Evolutionary conservation across 2,329 filamentous ascomycete species (phyloP).

Genomic region (Phyllosticta capitalensis): DNA sequence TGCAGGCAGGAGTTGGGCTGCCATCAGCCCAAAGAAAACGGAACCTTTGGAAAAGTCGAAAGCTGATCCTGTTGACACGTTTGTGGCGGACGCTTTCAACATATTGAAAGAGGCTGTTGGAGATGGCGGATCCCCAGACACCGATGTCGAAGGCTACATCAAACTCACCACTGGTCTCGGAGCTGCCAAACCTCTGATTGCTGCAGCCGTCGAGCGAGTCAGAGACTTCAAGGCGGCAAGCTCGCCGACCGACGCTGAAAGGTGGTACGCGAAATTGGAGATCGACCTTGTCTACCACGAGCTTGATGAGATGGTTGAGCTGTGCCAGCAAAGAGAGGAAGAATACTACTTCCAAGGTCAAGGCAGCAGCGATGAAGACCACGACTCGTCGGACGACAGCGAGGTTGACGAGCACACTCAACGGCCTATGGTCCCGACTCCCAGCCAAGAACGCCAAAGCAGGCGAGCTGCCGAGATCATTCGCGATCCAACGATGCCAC

Average conservation of each 20-base stretch:
- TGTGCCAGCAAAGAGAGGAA: neutral
- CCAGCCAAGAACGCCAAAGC: neutral
- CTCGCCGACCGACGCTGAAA: neutral
- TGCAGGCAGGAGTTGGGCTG: conserved; percentile 6
- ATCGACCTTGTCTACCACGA: conserved; percentile 6
- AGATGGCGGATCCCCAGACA: neutral
- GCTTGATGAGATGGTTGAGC: conserved; percentile 7
- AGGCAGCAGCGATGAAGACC: neutral
- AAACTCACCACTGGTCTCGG: neutral
- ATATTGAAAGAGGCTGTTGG: conserved; percentile 2
- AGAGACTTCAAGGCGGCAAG: neutral
- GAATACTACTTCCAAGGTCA: neutral
- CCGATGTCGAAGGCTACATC: neutral
- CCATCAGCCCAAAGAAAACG: neutral
- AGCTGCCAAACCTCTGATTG: conserved; percentile 1
- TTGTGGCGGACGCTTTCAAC: conserved; percentile 8
- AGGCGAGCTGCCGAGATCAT: neutral
- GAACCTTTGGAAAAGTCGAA: neutral
- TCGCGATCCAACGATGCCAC: conserved; percentile 46
- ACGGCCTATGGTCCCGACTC: neutral
- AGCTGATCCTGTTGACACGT: neutral
- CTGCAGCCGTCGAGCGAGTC: conserved; percentile 3
- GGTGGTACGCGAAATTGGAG: conserved; percentile 3
- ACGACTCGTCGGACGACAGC: neutral
- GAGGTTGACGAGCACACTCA: neutral